A percentile compares a stretch with the other conserved stretches of the same genome.
phyloP scores from a whole-genome alignment of 441 rosid genomes.

The Populus tomentosa region DNA sequence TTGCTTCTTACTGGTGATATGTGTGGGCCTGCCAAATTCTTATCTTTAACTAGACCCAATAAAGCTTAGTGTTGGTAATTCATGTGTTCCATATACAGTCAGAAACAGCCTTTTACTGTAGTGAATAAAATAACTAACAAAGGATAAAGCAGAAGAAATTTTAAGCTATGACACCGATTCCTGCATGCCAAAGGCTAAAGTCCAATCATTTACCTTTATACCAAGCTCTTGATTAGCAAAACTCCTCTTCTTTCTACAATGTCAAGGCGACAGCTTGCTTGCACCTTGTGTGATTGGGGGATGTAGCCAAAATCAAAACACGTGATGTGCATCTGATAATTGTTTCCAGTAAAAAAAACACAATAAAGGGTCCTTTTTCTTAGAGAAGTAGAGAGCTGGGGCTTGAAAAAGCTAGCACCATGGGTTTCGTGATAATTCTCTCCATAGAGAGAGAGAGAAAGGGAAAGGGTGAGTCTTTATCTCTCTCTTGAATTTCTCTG shows the following conservation, averaged over 20 bases:
- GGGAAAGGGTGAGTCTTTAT: conserved; percentile 8
- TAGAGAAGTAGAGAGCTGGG: conserved; percentile 15
- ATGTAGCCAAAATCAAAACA: background rate
- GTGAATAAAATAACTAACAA: background rate
- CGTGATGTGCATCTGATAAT: background rate
- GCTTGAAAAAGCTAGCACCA: conserved; percentile 28
- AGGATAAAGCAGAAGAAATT: background rate
- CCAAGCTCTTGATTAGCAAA: background rate
- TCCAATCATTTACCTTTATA: background rate
- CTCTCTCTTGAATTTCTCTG: conserved; percentile 10
- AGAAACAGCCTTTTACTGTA: conserved; percentile 50
- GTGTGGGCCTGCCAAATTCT: conserved; percentile 30
- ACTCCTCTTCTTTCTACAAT: background rate
- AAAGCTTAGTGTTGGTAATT: conserved; percentile 31
- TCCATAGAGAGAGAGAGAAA: background rate
- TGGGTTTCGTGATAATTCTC: conserved; percentile 35
- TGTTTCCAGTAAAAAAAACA: background rate
- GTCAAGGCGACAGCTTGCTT: background rate
- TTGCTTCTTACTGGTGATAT: conserved; percentile 5
- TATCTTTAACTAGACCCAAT: conserved; percentile 52
- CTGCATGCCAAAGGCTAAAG: background rate
- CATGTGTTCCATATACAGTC: conserved; percentile 38
- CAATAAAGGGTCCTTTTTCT: background rate
- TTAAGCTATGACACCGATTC: background rate
- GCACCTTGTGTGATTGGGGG: conserved; percentile 5